phyloP scores from a whole-genome alignment of 78 protist genomes.

The Thecamonas trahens region DNA sequence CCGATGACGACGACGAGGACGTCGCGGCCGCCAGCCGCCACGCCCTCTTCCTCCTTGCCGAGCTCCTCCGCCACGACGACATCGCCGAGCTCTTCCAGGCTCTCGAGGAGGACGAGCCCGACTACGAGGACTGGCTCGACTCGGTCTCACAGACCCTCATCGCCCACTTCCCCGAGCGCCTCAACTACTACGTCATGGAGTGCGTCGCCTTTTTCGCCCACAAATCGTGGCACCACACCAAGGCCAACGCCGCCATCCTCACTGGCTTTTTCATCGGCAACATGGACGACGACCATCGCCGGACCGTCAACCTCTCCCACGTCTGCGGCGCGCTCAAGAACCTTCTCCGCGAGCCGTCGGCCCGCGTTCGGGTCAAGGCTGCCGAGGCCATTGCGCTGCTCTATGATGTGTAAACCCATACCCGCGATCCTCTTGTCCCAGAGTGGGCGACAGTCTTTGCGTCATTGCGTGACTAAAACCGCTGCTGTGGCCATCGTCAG shows the following conservation, averaged over 20 bases:
- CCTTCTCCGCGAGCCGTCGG: no score
- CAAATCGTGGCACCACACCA: conserved; percentile 19
- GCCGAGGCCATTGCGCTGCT: no score
- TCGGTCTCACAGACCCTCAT: background rate
- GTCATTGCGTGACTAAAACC: no score
- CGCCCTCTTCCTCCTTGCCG: background rate
- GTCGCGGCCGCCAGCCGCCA: background rate
- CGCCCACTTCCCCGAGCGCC: conserved; percentile 25
- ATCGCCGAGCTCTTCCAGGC: background rate
- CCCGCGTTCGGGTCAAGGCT: no score
- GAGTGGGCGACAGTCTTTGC: no score
- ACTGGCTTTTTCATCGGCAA: conserved; percentile 50
- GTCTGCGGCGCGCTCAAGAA: conserved; percentile 21
- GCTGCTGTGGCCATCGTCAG: no score
- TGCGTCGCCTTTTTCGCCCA: conserved; percentile 18
- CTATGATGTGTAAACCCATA: no score
- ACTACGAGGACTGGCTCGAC: background rate
- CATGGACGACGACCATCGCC: conserved; percentile 34
- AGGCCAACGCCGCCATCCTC: conserved; percentile 36
- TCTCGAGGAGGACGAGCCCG: background rate
- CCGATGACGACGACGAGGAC: background rate
- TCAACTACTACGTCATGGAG: conserved; percentile 45
- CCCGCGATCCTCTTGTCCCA: no score
- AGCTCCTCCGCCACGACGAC: background rate
- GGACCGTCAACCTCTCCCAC: conserved; percentile 11